These are phyloP conservation scores for Leccinum pachyderme DNA, from an alignment of 1,284 basidiomycete species.

Conservation along the genomic window DNA sequence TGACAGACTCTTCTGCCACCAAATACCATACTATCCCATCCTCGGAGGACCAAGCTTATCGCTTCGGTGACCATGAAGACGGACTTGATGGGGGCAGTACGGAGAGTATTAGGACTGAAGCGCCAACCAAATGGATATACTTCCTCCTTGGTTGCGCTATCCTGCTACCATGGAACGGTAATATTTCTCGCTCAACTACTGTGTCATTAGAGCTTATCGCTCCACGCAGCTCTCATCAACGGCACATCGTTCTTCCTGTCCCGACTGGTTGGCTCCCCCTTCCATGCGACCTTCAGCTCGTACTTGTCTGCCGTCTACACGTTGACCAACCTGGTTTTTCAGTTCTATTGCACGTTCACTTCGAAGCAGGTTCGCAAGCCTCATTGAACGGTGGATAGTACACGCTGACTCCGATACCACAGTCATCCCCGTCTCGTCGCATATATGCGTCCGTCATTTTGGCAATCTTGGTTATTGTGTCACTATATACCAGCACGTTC, in stretches of 20 bases:
- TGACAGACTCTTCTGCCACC: slow-evolving; percentile 10
- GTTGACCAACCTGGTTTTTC: slow-evolving; percentile 60
- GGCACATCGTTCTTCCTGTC: slow-evolving; percentile 74
- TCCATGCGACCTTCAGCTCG: slow-evolving; percentile 62
- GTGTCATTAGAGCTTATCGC: not conserved
- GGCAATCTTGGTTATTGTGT: slow-evolving; percentile 49
- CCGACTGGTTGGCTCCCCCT: slow-evolving; percentile 53
- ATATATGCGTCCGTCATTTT: slow-evolving; percentile 41
- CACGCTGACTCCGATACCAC: slow-evolving; percentile 28
- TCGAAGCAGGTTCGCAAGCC: slow-evolving; percentile 58
- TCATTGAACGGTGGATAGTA: slow-evolving; percentile 4
- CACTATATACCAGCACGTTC: slow-evolving; percentile 63
- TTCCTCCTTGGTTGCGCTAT: slow-evolving; percentile 73
- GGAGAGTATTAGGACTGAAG: slow-evolving; percentile 18
- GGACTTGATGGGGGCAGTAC: not conserved
- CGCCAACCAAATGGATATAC: slow-evolving; percentile 56
- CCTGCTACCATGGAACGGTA: slow-evolving; percentile 80
- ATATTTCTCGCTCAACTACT: slow-evolving; percentile 14
- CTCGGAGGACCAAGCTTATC: slow-evolving; percentile 14
- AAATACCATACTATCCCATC: slow-evolving; percentile 22
- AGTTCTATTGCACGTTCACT: slow-evolving; percentile 67
- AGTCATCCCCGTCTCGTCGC: slow-evolving; percentile 50
- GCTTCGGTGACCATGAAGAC: not conserved
- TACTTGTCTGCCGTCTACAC: slow-evolving; percentile 69
- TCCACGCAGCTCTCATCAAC: slow-evolving; percentile 63